Base-by-base conservation (phyloP, 345 rosid species). In the Mallotus nudiflorus region DNA sequence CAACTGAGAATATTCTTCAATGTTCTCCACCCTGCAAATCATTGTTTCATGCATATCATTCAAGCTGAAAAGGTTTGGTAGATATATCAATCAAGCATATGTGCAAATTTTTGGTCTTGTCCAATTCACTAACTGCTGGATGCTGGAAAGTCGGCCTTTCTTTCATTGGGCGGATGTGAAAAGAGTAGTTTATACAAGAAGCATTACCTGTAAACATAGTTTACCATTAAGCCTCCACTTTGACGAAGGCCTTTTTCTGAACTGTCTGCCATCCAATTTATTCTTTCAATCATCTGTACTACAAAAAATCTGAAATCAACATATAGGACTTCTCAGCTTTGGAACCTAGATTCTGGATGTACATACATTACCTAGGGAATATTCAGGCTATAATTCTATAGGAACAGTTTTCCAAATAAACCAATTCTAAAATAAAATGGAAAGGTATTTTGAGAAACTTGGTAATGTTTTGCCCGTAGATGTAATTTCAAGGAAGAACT, bases 261-360 rank as follows among this genome's bases (percentile, higher is more conserved):
- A 53, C 40, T 72, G 73, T 90, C 92, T 2, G 96, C 98, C 98
- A 95, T 90, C 99, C 98, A 95, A 57, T 92, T 95, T 80, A 95
- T 80, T 82, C 97, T 89, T 73, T 91, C 93, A 31, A 92, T 82
- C 96, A 95, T 92, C 97, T 95, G 78, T 69, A 37, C 28, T 49
- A 77, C 42, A 22, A 61, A 61, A 29, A 44, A 5, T 46, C 27
- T 15, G 37, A 9, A 40, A 62, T 70, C 42, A 53, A 37, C 35
- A 31, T 48, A 40, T 11, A 5, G 42, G 3, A 37, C 25, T 66
- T 33, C 54, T 56, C 59, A 59, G 61, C 59, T 51, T 29, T 2
- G 25, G 65, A 18, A 40, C 33, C 67, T 54, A 51, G 62, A 59
- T 45, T 28, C n/a, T 22, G 35, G 28, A 54, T 16, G 31, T 54